Base-by-base conservation (phyloP, 2,329 filamentous ascomycete species). In the Stachybotrys chlorohalonatus region DNA sequence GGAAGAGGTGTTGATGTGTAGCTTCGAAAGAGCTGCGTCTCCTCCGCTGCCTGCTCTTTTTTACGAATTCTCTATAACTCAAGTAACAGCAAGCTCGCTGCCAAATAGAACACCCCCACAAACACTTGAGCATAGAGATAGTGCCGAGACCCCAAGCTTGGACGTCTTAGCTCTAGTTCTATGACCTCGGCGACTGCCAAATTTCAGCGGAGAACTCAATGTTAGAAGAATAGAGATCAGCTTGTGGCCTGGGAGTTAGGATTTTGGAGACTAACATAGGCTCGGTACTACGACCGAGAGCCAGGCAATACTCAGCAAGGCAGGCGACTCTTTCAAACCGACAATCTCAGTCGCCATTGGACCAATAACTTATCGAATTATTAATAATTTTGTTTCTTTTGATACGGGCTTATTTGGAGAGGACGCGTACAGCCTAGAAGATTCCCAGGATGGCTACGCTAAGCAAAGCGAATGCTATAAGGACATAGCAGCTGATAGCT, bases 281-380 rank as follows among this genome's bases (percentile, higher is more conserved):
- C 50, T 52, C 7, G 50, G 50, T 24, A 52, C 15, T 9, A 46
- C 50, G 11, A 52, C 50, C 13, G 39, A 52, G 24, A 52, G 31
- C 50, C 50, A 52, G n/a, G 16, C 32, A n/a, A 52, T 42, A 45
- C n/a, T 52, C 11, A 52, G 50, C 9, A 52, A 46, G 45, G 50
- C 50, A 32, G 50, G 50, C n/a, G 39, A 46, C 17, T 52, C n/a
- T 30, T 52, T 52, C 50, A 52, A 31, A 30, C 50, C 50, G n/a
- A 52, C 50, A 17, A 52, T 16, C 31, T 52, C 50, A 11, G 50
- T 31, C 31, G 32, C 50, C 39, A 52, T n/a, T 17, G 50, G 50
- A 42, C 50, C 8, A 11, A 52, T 52, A 30, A 52, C 50, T 31
- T 52, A 45, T 30, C n/a, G n/a, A 31, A 4, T 3, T 31, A 31